Base-by-base conservation (phyloP, 1,139 yeast genomes). In the Magnusiomyces fungicola region DNA sequence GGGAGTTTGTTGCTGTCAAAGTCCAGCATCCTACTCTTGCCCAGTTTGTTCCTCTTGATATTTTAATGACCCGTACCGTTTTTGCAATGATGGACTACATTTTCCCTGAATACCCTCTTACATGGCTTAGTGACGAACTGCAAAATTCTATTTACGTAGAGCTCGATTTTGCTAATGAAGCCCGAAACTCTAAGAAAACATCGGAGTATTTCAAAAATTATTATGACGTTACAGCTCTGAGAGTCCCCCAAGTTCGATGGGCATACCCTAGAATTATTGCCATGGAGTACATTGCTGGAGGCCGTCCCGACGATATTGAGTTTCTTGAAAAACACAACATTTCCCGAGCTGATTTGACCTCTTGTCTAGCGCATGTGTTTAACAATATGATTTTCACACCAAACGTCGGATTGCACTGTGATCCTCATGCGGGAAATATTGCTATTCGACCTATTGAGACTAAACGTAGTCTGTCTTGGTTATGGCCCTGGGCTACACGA, bases 341-440 rank as follows among this genome's bases (percentile, higher is more conserved):
- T 50, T 78, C 84, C 22, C 72, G 95, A 16, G 78, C 83, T 1
- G 84, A 87, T 56, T 95, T 92, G 3, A 83, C 95, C 3, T 71
- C 81, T 7, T 92, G 97, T 62, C 72, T 92, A 45, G 81, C 97
- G 0, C 96, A 90, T 61, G 81, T 88, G 27, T 92, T 92, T 72
- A 88, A 90, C 69, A 83, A 82, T 62, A 92, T 92, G 99, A 88
- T 94, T 43, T 92, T 92, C 69, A 84, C 95, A 1, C 95, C 96
- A 0, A 82, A 80, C 27, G 96, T 88, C 18, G 89, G 90, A 0
- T 78, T 92, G 47, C 99, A 92, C 64, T 92, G 98, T 69, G 99
- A 92, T 65, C 98, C 98, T 1, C 99, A 92, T 65, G 96, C 96
- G 14, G 99, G 99, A 0, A 94, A 92, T 60, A 72, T 92, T 54